Percentiles rank a stretch among this genome's conserved stretches.
These are phyloP conservation scores for Boletellus emodensis DNA, from an alignment of 768 basidiomycete genomes.

Conservation along the genomic window DNA sequence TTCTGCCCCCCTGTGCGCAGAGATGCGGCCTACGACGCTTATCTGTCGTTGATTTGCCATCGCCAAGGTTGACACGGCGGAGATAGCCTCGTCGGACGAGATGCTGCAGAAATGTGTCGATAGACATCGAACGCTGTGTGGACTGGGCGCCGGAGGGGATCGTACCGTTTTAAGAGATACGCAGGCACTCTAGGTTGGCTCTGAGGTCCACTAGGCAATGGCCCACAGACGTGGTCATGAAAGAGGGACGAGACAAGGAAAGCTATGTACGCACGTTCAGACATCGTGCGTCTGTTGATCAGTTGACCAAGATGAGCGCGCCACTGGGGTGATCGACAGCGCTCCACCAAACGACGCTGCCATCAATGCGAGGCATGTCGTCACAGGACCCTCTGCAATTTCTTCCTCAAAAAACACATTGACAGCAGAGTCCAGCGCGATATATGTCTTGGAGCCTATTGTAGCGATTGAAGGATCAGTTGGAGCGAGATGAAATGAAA, in stretches of 20 bases:
- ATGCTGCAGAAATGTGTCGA: conserved; percentile 63
- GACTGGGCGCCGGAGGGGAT: conserved; percentile 51
- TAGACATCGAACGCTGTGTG: conserved; percentile 46
- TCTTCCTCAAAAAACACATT: conserved; percentile 51
- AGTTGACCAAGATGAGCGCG: conserved; percentile 79
- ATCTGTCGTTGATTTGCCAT: conserved; percentile 37
- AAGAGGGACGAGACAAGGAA: background rate
- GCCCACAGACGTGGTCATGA: background rate
- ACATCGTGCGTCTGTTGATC: conserved; percentile 68
- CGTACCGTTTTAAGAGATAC: conserved; percentile 46
- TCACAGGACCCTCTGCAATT: conserved; percentile 41
- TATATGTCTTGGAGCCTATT: conserved; percentile 72
- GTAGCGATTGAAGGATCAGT: conserved; percentile 35
- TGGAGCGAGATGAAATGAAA: background rate
- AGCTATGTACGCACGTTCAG: conserved; percentile 51
- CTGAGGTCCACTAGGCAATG: conserved; percentile 62
- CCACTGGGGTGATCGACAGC: conserved; percentile 64
- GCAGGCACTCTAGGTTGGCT: conserved; percentile 62
- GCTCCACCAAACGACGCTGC: conserved; percentile 74
- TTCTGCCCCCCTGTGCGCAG: conserved; percentile 36
- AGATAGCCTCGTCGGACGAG: conserved; percentile 75
- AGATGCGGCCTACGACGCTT: conserved; percentile 57
- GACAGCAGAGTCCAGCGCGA: conserved; percentile 57
- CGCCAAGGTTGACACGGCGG: conserved; percentile 58
- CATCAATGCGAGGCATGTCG: conserved; percentile 49